These are phyloP conservation scores for Castanospermum australe DNA, from an alignment of 306 rosid genomes.

Conservation along the genomic window DNA sequence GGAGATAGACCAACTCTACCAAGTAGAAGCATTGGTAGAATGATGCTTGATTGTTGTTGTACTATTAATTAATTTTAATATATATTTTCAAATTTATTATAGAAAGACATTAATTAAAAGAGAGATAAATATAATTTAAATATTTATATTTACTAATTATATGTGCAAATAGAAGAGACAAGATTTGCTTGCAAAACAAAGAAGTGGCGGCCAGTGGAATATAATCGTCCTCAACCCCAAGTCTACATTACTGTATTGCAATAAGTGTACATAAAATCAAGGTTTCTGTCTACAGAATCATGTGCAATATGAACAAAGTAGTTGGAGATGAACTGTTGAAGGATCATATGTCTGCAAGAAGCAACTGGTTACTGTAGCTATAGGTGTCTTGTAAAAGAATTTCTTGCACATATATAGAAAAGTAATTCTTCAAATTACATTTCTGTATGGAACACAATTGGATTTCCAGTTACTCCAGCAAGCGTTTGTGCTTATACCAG, in stretches of 20 bases:
- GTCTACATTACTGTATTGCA: not conserved
- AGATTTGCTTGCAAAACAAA: not conserved
- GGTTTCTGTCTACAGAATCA: not conserved
- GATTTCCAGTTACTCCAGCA: conserved; percentile 48
- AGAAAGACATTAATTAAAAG: too few species aligned
- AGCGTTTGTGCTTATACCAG: conserved; percentile 72
- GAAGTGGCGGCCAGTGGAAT: not conserved
- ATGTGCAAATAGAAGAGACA: too few species aligned
- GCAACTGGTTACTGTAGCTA: not conserved
- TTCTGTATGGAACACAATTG: not conserved
- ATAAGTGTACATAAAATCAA: not conserved
- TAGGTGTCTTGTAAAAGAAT: not conserved
- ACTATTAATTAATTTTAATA: too few species aligned
- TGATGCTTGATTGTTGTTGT: too few species aligned
- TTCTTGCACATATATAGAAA: not conserved
- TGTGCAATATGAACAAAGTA: not conserved
- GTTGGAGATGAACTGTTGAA: not conserved
- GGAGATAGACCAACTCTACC: too few species aligned
- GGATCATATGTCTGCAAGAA: not conserved
- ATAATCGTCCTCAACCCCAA: too few species aligned
- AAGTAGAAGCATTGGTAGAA: too few species aligned
- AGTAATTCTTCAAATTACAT: not conserved
- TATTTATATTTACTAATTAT: too few species aligned
- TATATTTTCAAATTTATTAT: too few species aligned
- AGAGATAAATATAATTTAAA: too few species aligned